Conservation (phyloP, 2,329 filamentous ascomycete genomes). For the Leptographium lundbergii region DNA sequence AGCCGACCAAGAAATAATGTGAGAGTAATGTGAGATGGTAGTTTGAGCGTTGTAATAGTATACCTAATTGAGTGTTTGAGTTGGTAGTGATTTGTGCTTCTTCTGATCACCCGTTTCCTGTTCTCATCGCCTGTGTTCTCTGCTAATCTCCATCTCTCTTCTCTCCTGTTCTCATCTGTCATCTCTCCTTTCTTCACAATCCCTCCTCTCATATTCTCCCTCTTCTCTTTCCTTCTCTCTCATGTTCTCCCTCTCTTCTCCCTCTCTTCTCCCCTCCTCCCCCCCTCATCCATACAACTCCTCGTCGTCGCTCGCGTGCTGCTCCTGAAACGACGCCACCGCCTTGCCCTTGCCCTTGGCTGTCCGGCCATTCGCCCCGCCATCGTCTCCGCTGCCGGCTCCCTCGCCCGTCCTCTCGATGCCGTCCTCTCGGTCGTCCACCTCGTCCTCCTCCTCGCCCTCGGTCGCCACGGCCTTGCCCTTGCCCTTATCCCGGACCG, state of each 20-base stretch:
- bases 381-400: neutral
- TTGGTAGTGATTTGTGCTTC: too few species aligned
- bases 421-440: slow-evolving; percentile 9
- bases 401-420: neutral
- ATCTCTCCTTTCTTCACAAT: neutral
- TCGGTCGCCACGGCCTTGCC: slow-evolving; percentile 19
- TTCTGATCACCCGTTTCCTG: neutral
- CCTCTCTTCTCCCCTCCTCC: neutral
- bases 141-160: neutral
- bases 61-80: neutral
- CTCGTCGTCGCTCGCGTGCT: slow-evolving; percentile 43
- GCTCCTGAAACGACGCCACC: slow-evolving; percentile 35
- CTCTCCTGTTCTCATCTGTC: neutral
- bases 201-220: neutral
- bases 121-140: neutral
- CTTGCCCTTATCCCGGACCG: slow-evolving; percentile 18
- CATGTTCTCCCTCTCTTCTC: neutral
- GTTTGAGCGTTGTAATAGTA: neutral
- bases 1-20: neutral
- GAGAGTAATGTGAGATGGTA: neutral
- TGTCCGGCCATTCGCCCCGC: neutral
- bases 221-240: neutral
- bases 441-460: slow-evolving; percentile 21
- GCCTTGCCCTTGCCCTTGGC: slow-evolving; percentile 30
- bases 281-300: slow-evolving; percentile 33